These are phyloP conservation scores for Setaria viridis DNA, from an alignment of 202 grass and related monocot species.

Conservation along the genomic window DNA sequence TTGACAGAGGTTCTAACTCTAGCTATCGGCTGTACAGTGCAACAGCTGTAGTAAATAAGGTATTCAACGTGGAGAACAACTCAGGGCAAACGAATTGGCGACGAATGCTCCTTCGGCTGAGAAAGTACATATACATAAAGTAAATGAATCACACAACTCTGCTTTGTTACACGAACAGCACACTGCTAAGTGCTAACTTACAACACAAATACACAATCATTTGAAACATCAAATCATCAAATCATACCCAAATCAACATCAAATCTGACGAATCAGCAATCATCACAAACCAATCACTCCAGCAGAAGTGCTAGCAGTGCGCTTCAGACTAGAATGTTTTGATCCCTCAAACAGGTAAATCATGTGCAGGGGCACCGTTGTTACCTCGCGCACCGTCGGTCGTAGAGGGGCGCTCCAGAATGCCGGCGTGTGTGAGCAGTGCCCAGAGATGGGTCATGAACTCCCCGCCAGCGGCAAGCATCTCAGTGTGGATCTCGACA, in stretches of 20 bases:
- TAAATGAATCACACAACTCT: background rate
- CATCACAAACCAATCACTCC: background rate
- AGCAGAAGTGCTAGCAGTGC: background rate
- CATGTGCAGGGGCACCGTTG: background rate
- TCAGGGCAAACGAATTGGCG: background rate
- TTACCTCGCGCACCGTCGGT: background rate
- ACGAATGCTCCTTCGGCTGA: background rate
- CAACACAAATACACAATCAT: background rate
- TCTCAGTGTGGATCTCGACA: background rate
- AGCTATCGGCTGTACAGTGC: background rate
- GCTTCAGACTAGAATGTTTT: background rate
- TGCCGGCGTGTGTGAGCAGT: slow-evolving; percentile 40
- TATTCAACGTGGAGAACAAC: no score
- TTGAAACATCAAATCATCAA: background rate
- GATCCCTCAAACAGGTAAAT: slow-evolving; percentile 10
- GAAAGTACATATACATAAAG: background rate
- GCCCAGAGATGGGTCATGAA: slow-evolving; percentile 52
- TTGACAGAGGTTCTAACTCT: background rate
- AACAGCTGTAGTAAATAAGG: background rate
- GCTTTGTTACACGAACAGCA: background rate
- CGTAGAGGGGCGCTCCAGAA: slow-evolving; percentile 8
- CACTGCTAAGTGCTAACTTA: background rate
- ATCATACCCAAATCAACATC: background rate
- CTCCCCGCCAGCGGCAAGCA: slow-evolving; percentile 24
- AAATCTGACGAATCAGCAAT: background rate